Evolutionary conservation across 768 basidiomycete species (phyloP), one percentile per base, ranked within the genome.

Genomic region (Tulasnella sp.): DNA sequence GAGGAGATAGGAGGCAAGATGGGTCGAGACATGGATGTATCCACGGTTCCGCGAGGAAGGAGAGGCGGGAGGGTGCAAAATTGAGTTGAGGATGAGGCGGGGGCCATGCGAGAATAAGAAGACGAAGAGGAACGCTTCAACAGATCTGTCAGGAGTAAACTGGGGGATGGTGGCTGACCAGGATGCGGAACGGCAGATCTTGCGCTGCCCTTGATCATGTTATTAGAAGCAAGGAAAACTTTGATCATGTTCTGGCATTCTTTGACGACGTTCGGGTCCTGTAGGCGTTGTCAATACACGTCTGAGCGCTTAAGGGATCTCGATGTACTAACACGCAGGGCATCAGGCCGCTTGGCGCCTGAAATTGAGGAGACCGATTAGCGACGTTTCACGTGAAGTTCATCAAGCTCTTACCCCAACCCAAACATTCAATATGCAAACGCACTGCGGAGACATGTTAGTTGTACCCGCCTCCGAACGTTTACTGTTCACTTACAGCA

Each of bases 201-300:
- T 19, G 58, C 58, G 58, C 58, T 59, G 47, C 58, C 58, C 38
- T 59, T 59, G n/a, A 59, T 59, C 58, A 59, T 59, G 50, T 59
- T 59, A 59, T 59, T 59, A 32, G 58, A 59, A 19, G 58, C 58
- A 44, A 59, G 29, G 23, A 38, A 42, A 29, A 59, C 42, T 29
- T 59, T 59, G 47, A 59, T 59, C 26, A 50, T 50, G 50, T 48
- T 26, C 26, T 59, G 58, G 38, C 32, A 38, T 17, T 59, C 58
- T 27, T 59, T 59, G 26, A 59, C 58, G 30, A 59, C 58, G 2
- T 27, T 42, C 9, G 48, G 47, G 47, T 59, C 30, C 58, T 59
- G 23, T 13, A 23, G 32, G 47, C 19, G 54, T 23, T 11, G 23
- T 32, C 27, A 23, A 11, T 42, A 49, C 9, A 7, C 8, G 24